These are phyloP conservation scores for Acer campestre DNA, from an alignment of 345 rosid species.

Conservation along the genomic window DNA sequence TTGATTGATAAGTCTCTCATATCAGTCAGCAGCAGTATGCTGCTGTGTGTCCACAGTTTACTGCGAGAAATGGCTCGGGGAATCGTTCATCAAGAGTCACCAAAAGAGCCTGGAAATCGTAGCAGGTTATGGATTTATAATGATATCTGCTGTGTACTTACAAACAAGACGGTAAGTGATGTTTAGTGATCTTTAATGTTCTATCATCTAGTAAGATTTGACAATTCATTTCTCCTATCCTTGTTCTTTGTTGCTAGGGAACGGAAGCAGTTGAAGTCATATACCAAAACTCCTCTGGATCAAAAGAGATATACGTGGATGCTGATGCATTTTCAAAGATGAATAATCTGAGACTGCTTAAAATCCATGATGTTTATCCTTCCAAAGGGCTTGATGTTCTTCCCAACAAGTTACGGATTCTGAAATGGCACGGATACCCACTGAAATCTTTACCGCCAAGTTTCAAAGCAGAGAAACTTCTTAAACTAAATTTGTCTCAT, in stretches of 20 bases:
- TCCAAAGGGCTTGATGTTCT: slow-evolving; percentile 6
- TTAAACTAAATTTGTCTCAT: slow-evolving; percentile 17
- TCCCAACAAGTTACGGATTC: slow-evolving; percentile 9
- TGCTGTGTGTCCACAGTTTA: slow-evolving; percentile 8
- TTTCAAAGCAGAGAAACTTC: slow-evolving; percentile 17
- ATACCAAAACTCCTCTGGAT: not conserved
- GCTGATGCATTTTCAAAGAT: slow-evolving; percentile 14
- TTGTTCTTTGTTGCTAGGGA: slow-evolving; percentile 9
- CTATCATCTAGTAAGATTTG: not conserved
- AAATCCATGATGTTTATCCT: not conserved
- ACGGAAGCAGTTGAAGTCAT: slow-evolving; percentile 13
- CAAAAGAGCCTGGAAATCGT: not conserved
- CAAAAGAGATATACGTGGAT: not conserved
- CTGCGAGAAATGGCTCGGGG: slow-evolving; percentile 13
- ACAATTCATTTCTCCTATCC: not conserved
- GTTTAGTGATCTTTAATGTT: not conserved
- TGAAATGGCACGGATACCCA: slow-evolving; percentile 20
- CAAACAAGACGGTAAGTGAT: slow-evolving; percentile 1
- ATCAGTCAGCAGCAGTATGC: not conserved
- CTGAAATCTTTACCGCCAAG: slow-evolving; percentile 1
- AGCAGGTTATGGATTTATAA: slow-evolving; percentile 6
- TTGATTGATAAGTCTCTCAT: slow-evolving; percentile 17
- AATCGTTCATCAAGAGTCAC: slow-evolving; percentile 9
- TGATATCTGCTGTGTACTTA: slow-evolving; percentile 8
- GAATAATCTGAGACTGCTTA: slow-evolving; percentile 20